Conservation (phyloP, 148 eudicot species). For the Fagopyrum esculentum region DNA sequence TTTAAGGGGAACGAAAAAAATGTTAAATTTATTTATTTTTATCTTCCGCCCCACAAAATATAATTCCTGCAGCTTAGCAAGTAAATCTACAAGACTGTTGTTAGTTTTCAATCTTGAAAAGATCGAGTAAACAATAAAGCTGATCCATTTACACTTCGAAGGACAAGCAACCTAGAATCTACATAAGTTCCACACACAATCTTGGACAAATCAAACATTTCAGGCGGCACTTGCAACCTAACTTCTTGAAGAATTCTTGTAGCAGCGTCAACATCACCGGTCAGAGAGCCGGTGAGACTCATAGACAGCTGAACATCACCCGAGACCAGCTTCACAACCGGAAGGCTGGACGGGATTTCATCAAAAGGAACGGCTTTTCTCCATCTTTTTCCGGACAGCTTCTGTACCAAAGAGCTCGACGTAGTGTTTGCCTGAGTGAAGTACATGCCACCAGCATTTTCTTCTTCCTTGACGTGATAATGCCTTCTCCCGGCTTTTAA, state of each 20-base stretch:
- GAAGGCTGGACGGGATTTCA: conserved; percentile 86
- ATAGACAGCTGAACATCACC: conserved; percentile 50
- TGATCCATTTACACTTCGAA: conserved; percentile 77
- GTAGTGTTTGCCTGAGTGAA: conserved; percentile 20
- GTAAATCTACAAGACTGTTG: too few species aligned
- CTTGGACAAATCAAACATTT: conserved; percentile 83
- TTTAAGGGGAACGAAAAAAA: too few species aligned
- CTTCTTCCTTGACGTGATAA: conserved; percentile 49
- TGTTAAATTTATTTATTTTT: too few species aligned
- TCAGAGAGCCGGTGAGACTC: conserved; percentile 45
- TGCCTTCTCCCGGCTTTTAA: conserved; percentile 72
- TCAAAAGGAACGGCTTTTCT: conserved; percentile 59
- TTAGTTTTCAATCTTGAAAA: conserved; percentile 19
- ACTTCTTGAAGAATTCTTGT: conserved; percentile 51
- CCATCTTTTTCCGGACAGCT: conserved; percentile 64
- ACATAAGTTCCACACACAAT: conserved; percentile 87
- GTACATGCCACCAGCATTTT: conserved; percentile 17
- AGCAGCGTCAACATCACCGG: conserved; percentile 37
- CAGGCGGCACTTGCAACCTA: conserved; percentile 74
- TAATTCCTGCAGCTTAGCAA: too few species aligned
- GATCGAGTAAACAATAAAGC: conserved; percentile 73
- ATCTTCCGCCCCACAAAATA: too few species aligned
- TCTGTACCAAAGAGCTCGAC: conserved; percentile 34
- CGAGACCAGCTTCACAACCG: conserved; percentile 61
- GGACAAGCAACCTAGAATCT: conserved; percentile 71